These are phyloP conservation scores for Botrytis squamosa DNA, from an alignment of 2,329 filamentous ascomycete genomes.

Conservation along the genomic window DNA sequence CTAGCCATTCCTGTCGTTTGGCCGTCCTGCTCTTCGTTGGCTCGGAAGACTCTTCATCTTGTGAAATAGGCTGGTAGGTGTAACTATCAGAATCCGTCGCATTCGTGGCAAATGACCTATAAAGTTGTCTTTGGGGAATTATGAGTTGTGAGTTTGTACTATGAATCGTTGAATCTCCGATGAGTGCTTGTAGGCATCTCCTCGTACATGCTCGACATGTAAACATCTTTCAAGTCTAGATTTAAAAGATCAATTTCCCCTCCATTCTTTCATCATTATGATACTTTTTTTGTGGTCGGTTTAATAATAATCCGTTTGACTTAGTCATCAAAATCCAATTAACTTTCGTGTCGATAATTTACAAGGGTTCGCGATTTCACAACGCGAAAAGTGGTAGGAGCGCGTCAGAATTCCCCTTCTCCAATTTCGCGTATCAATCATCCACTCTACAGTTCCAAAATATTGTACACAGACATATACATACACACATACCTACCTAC, in stretches of 20 bases:
- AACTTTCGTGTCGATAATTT: not conserved
- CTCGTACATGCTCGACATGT: slow-evolving; percentile 36
- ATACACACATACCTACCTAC: not conserved
- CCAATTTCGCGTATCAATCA: slow-evolving; percentile 12
- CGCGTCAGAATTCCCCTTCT: slow-evolving; percentile 12
- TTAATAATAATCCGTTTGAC: not conserved
- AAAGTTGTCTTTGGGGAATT: slow-evolving; percentile 4
- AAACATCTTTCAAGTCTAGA: slow-evolving; percentile 30
- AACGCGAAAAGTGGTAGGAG: not conserved
- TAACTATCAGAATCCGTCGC: slow-evolving; percentile 1
- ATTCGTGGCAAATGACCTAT: slow-evolving; percentile 11
- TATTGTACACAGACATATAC: not conserved
- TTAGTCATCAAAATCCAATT: not conserved
- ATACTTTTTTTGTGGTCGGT: slow-evolving; percentile 8
- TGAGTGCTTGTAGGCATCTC: slow-evolving; percentile 33
- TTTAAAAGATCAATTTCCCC: not conserved
- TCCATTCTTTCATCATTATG: not conserved
- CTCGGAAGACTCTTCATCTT: not conserved
- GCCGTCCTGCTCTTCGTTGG: slow-evolving; percentile 3
- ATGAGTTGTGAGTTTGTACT: slow-evolving; percentile 18
- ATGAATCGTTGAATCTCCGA: slow-evolving; percentile 29
- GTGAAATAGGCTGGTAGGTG: slow-evolving; percentile 7
- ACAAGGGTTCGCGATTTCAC: slow-evolving; percentile 28
- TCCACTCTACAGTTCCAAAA: slow-evolving; percentile 1
- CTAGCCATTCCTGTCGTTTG: slow-evolving; percentile 29